These are phyloP conservation scores for Myrmaecium sp. DNA, from an alignment of 2,329 filamentous ascomycete species.

Conservation along the genomic window DNA sequence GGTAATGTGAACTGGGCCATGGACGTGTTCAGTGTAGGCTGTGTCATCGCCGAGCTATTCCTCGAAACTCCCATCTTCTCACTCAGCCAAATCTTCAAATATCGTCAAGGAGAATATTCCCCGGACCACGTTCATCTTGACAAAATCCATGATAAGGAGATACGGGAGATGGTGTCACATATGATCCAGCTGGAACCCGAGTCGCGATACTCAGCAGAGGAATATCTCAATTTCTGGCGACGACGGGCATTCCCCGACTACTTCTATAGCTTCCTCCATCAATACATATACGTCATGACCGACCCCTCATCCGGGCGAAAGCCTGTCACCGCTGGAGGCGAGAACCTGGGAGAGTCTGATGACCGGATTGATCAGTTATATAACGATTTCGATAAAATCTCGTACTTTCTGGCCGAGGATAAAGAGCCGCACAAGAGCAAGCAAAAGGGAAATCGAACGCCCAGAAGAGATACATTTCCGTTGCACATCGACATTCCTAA, in stretches of 20 bases:
- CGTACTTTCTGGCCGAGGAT: conserved; percentile 73
- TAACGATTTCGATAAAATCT: conserved; percentile 93
- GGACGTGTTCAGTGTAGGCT: conserved; percentile 95
- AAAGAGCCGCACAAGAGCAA: conserved; percentile 28
- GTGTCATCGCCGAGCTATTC: conserved; percentile 92
- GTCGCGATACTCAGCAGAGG: conserved; percentile 79
- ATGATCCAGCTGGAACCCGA: conserved; percentile 95
- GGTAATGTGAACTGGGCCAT: conserved; percentile 72
- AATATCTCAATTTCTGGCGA: conserved; percentile 86
- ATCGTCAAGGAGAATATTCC: conserved; percentile 82
- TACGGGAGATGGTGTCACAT: conserved; percentile 77
- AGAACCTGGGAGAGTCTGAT: conserved; percentile 73
- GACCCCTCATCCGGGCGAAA: conserved; percentile 70
- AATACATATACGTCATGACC: conserved; percentile 93
- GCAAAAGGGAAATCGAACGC: conserved; percentile 15
- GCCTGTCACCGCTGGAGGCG: conserved; percentile 47
- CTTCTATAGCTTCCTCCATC: conserved; percentile 93
- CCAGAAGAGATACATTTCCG: conserved; percentile 50
- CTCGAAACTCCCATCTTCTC: conserved; percentile 93
- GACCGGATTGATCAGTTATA: conserved; percentile 88
- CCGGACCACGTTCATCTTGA: conserved; percentile 64
- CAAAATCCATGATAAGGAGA: conserved; percentile 73
- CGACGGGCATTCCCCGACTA: conserved; percentile 87
- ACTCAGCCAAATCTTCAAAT: conserved; percentile 90
- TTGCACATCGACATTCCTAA: conserved; percentile 76